A percentile compares a stretch with the other conserved stretches of the same genome.
These are phyloP conservation scores for Epichloe brachyelytri DNA, from an alignment of 2,329 filamentous ascomycete genomes.

Conservation along the genomic window DNA sequence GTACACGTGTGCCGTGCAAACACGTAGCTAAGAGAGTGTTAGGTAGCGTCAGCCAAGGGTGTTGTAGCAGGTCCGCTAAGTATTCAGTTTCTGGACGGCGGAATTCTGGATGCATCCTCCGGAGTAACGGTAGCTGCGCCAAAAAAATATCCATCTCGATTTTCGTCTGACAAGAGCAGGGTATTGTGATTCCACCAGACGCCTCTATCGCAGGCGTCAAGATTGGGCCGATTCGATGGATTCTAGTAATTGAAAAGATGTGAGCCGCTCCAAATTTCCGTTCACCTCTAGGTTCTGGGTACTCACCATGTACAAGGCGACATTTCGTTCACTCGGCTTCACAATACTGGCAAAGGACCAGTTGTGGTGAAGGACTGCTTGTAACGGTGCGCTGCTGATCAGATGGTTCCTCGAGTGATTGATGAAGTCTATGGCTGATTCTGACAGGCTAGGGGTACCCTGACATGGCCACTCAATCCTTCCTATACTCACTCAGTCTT, in stretches of 20 bases:
- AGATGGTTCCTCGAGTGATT: too few relatives aligned
- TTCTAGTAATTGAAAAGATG: slow-evolving; percentile 70
- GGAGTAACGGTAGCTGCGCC: slow-evolving; percentile 16
- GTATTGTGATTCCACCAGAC: slow-evolving; percentile 45
- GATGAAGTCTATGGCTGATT: not conserved
- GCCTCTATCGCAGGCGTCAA: slow-evolving; percentile 36
- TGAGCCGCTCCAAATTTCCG: slow-evolving; percentile 14
- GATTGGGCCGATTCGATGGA: slow-evolving; percentile 41
- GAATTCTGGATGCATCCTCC: slow-evolving; percentile 18
- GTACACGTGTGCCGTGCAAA: slow-evolving; percentile 11
- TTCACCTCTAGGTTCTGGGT: not conserved
- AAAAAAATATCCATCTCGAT: not conserved
- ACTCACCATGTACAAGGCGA: slow-evolving; percentile 40
- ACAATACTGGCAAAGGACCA: slow-evolving; percentile 36
- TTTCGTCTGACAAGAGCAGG: slow-evolving; percentile 28
- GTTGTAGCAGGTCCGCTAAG: slow-evolving; percentile 47
- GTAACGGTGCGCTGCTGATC: slow-evolving; percentile 42
- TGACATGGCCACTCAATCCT: slow-evolving; percentile 55
- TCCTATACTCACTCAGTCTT: slow-evolving; percentile 42
- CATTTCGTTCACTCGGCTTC: slow-evolving; percentile 55
- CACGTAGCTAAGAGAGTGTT: slow-evolving; percentile 1
- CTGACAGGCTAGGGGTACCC: slow-evolving; percentile 64
- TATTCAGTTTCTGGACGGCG: slow-evolving; percentile 32
- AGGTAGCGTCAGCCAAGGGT: slow-evolving; percentile 66
- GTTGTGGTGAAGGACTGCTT: slow-evolving; percentile 46